Percentiles rank a stretch among this genome's conserved stretches.
These are phyloP conservation scores for Stipa capillata DNA, from an alignment of 176 grass and related monocot species.

Conservation along the genomic window DNA sequence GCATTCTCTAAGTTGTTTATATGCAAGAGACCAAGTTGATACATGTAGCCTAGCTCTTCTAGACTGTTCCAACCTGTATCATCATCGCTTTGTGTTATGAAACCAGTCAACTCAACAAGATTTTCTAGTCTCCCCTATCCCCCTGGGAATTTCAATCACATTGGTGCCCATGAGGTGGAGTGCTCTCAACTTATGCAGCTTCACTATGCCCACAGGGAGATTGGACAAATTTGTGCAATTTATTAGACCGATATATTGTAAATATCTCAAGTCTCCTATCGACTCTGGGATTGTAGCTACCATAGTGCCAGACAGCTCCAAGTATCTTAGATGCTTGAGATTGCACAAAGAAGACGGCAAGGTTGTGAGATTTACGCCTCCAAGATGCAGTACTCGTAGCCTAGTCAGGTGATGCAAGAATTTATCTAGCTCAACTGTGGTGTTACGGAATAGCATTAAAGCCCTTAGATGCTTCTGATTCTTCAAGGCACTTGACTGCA, in stretches of 20 bases:
- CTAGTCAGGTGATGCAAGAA: conserved; percentile 18
- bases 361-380: conserved; percentile 1
- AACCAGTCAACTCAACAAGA: conserved; percentile 32
- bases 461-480: conserved; percentile 32
- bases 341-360: conserved; percentile 26
- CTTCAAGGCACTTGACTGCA: background rate
- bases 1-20: conserved; percentile 31
- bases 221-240: conserved; percentile 15
- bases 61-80: conserved; percentile 15
- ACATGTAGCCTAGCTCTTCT: conserved; percentile 30
- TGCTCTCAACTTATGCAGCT: conserved; percentile 31
- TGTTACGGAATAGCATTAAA: conserved; percentile 24
- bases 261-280: conserved; percentile 31
- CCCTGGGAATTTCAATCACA: conserved; percentile 24
- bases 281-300: conserved; percentile 21
- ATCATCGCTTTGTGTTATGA: background rate
- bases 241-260: conserved; percentile 35
- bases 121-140: conserved; percentile 31
- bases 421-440: background rate
- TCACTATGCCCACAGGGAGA: conserved; percentile 29
- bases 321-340: conserved; percentile 40
- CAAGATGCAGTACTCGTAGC: conserved; percentile 30
- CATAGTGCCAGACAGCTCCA: conserved; percentile 23
- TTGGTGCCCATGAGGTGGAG: conserved; percentile 25
- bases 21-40: conserved; percentile 10